Percentiles rank a stretch among this genome's conserved stretches.
Evolutionary conservation across 2,329 filamentous ascomycete species (phyloP).

Genomic region (Magnaporthiopsis incrustans): DNA sequence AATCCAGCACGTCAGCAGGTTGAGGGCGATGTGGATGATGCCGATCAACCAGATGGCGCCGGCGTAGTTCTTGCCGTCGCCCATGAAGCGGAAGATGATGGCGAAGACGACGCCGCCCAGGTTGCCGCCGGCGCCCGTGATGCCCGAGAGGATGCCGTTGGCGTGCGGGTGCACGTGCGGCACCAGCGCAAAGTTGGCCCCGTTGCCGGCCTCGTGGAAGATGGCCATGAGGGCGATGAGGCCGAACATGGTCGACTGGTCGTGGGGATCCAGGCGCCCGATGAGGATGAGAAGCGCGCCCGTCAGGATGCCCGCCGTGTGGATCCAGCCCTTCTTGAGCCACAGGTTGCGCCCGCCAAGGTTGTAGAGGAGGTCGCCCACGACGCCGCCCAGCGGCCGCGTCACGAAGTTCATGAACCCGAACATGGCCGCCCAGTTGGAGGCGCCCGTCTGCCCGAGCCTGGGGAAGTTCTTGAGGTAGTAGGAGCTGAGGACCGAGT

Average conservation of each 20-base stretch:
- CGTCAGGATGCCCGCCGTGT: constrained; percentile 52
- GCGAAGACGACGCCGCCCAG: constrained; percentile 80
- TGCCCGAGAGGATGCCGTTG: constrained; percentile 70
- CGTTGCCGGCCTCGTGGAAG: constrained; percentile 79
- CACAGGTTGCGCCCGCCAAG: constrained; percentile 25
- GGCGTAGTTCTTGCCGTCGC: constrained; percentile 55
- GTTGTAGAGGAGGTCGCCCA: constrained; percentile 43
- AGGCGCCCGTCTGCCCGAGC: constrained; percentile 47
- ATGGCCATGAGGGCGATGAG: constrained; percentile 70
- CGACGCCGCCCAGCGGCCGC: constrained; percentile 56
- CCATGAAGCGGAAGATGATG: constrained; percentile 69
- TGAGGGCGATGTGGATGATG: constrained; percentile 61
- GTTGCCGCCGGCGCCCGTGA: constrained; percentile 75
- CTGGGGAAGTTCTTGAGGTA: constrained; percentile 51
- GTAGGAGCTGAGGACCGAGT: constrained; percentile 50
- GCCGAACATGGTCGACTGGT: constrained; percentile 61
- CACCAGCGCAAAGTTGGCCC: constrained; percentile 77
- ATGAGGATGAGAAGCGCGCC: constrained; percentile 54
- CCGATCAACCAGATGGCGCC: constrained; percentile 78
- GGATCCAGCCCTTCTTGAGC: constrained; percentile 49
- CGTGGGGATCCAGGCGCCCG: constrained; percentile 55
- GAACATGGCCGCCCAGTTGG: constrained; percentile 64
- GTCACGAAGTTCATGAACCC: constrained; percentile 65
- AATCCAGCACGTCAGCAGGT: constrained; percentile 53
- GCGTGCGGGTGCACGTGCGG: constrained; percentile 78